Conservation (phyloP, 139 green algal genomes). For the Gonium pectorale region DNA sequence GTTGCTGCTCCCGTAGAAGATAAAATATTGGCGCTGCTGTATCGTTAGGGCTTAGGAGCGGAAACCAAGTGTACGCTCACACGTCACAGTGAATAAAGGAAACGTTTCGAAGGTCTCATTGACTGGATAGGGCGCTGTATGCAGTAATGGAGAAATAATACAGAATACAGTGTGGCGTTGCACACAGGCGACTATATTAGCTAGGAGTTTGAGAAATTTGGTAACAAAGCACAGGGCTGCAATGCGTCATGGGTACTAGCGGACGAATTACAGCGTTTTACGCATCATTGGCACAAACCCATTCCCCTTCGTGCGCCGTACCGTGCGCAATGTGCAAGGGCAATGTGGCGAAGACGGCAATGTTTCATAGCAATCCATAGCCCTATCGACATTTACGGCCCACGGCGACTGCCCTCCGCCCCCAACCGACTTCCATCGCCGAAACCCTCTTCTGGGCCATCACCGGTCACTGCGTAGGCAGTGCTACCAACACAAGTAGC, state of each 20-base stretch:
- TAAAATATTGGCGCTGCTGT: neutral
- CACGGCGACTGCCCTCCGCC: no score
- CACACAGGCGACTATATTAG: neutral
- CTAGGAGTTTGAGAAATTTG: neutral
- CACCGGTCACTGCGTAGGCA: no score
- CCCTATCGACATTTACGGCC: no score
- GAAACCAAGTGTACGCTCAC: neutral
- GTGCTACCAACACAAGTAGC: no score
- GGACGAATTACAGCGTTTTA: neutral
- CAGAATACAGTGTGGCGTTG: neutral
- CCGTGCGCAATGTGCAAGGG: no score
- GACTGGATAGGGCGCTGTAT: neutral
- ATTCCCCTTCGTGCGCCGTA: no score
- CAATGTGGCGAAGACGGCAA: no score
- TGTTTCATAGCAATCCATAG: no score
- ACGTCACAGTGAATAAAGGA: neutral
- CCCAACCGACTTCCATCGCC: no score
- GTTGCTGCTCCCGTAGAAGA: constrained; percentile 1
- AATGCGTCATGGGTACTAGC: neutral
- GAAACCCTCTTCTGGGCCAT: no score
- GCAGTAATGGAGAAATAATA: neutral
- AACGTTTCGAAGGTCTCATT: neutral
- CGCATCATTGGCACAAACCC: neutral
- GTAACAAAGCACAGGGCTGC: neutral
- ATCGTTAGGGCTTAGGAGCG: neutral